Base-by-base conservation (phyloP, 805 yeast species). In the Kuraishia hungarica region DNA sequence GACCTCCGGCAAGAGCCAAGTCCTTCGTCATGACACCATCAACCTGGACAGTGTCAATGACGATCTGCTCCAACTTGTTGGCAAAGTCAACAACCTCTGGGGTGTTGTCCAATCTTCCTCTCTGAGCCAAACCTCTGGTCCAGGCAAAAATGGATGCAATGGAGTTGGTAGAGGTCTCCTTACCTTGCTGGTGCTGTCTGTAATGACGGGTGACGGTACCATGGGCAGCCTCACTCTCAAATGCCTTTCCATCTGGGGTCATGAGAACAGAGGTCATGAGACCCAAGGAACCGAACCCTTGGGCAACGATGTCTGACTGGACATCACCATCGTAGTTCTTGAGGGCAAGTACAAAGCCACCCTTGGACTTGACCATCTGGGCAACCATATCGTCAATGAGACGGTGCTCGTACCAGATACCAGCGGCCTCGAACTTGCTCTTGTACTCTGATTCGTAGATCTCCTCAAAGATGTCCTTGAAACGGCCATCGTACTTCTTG, bases 241-340 rank as follows among this genome's bases (percentile, higher is more conserved):
- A 92, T 15, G 97, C 86, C 76, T 88, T 89, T 24, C 97, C 97
- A 72, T 93, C 97, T 53, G 97, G 96, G n/a, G 97, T 84, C 67
- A 91, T 83, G 63, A 93, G 81, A n/a, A 90, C 96, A 2, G 98
- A 93, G 35, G 98, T 91, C 98, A 93, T 93, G 63, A 93, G 80
- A 49, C 98, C 98, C 61, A 93, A 79, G 20, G 97, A 92, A 46
- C 98, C 98, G 65, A 93, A 93, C 46, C 98, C 98, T 75, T 93
- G 98, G 29, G 98, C 98, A 56, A 93, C 97, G 66, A 93, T 87
- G 72, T 93, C 98, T 17, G 96, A 86, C 75, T 91, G 92, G 55
- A 93, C 98, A 70, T 93, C 98, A 72, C 98, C 98, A 71, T 93
- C 98, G 74, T 93, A 93, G 77, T 93, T 93, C 79, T 93, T 93